Evolutionary conservation across 208 protist genomes (phyloP).

Genomic region (Leishmania turanica): DNA sequence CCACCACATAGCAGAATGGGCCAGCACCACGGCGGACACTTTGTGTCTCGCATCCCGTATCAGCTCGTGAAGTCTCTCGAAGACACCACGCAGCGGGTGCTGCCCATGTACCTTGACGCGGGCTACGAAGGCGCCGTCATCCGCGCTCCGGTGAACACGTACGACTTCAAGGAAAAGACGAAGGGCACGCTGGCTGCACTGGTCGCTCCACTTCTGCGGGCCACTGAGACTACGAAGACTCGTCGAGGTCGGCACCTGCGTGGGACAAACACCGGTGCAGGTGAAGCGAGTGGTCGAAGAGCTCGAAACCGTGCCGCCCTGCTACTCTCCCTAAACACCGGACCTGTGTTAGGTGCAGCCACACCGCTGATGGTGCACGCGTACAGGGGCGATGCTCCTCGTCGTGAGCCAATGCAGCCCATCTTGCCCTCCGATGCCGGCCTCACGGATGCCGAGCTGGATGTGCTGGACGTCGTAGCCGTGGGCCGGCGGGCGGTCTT

Average conservation of each 20-base stretch:
- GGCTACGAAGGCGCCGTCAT: conserved; percentile 88
- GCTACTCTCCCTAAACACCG: conserved; percentile 15
- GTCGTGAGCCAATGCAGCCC: neutral
- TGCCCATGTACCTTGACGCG: conserved; percentile 46
- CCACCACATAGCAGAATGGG: neutral
- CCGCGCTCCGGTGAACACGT: conserved; percentile 74
- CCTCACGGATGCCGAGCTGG: conserved; percentile 11
- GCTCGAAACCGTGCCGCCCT: conserved; percentile 12
- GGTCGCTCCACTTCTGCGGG: conserved; percentile 39
- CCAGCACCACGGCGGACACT: conserved; percentile 44
- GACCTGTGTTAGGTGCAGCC: neutral
- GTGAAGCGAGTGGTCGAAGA: neutral
- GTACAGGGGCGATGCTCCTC: conserved; percentile 3
- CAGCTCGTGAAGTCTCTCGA: conserved; percentile 49
- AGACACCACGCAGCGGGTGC: conserved; percentile 49
- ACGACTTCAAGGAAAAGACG: conserved; percentile 75
- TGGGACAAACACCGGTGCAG: neutral
- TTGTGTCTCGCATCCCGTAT: conserved; percentile 74
- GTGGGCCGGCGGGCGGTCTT: conserved; percentile 34
- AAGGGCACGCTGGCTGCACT: conserved; percentile 54
- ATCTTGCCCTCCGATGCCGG: neutral
- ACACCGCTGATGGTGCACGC: conserved; percentile 19
- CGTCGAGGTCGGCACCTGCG: neutral
- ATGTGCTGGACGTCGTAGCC: conserved; percentile 16
- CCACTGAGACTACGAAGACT: neutral